Evolutionary conservation across 2,329 filamentous ascomycete species (phyloP), one percentile per base, ranked within the genome.

Genomic region (Pseudogymnoascus sp.): DNA sequence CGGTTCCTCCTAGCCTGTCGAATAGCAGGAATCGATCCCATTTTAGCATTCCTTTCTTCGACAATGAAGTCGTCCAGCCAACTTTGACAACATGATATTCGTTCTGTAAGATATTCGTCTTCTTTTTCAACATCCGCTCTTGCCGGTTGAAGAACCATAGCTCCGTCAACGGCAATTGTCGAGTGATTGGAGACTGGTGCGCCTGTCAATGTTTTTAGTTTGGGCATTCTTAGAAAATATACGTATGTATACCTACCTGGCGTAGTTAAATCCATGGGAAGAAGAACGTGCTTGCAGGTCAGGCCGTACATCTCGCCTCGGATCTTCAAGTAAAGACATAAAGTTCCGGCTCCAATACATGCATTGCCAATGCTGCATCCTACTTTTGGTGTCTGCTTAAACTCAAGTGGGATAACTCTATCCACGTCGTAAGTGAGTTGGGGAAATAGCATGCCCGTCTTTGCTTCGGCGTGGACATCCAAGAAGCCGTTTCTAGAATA

Each of bases 391-490:
- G 42, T 36, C 42, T 61, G 59, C 34, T 23, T 12, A 31, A 28
- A 31, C 14, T 28, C 2, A 34, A 11, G 12, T 42, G 14, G 37
- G 4, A 28, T 11, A 42, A n/a, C 59, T 12, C 2, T 1, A 6
- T 44, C 18, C 8, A 44, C 14, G 10, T 8, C 12, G 18, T 44
- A 14, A 4, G 40, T 44, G 16, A 23, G 1, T 23, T 44, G 18
- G 6, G 31, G 12, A n/a, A 14, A 18, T 28, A 44, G 59, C 10
- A 5, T 11, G n/a, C 59, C 59, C n/a, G 23, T 42, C 7, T 61
- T 61, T 18, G 42, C 42, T 61, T 61, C 59, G 2, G 59, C 59
- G 6, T 61, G 59, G 44, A 61, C 36, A 42, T 61, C 59, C 18
- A 44, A 44, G 23, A 38, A 44, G 36, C 16, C 21, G 44, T 61